Base-by-base conservation (phyloP, 495 filamentous ascomycete genomes). In the Daldinia bambusicola region DNA sequence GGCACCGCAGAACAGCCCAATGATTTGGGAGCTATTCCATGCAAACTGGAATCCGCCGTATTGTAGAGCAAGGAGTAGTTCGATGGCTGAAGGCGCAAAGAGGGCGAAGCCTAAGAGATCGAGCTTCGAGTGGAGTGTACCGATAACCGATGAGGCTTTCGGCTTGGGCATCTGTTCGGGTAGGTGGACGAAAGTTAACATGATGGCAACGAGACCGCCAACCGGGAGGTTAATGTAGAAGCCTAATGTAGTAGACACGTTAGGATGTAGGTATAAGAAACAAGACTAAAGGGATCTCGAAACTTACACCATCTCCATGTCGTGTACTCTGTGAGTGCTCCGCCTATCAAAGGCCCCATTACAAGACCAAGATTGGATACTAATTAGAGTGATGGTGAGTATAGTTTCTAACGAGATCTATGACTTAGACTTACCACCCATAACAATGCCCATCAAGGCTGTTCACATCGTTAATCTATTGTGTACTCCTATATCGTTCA, bases 1-100 rank as follows among this genome's bases (percentile, higher is more conserved):
- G 1, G 45, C 50, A 18, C 61, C 61, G 26, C 34, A 38, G 20
- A 81, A 52, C 8, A 82, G 68, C n/a, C 79, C 73, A 41, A 80
- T 70, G 2, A 78, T 62, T 4, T 56, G 71, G 10, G 81, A 57
- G 12, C 71, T 78, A 30, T 75, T 77, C 86, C 86, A 87, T 32
- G 32, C 31, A n/a, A 20, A 30, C 12, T 34, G 18, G 2, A 38
- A 0, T 76, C 84, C 85, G 36, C 83, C 86, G 67, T 77, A 87
- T 71, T 87, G 81, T 6, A 88, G 68, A 0, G 81, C 85, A 16
- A 87, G 69, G 0, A 88, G 72, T 0, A 85, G 69, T 69, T 79
- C 78, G 12, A 83, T 76, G 26, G 80, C 74, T 32, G 20, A 16
- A 7, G 41, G 41, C 16, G 41, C 41, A 18, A 45, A 45, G 16